phyloP scores from a whole-genome alignment of 2,329 filamentous ascomycete species.

The Didymella pomorum region DNA sequence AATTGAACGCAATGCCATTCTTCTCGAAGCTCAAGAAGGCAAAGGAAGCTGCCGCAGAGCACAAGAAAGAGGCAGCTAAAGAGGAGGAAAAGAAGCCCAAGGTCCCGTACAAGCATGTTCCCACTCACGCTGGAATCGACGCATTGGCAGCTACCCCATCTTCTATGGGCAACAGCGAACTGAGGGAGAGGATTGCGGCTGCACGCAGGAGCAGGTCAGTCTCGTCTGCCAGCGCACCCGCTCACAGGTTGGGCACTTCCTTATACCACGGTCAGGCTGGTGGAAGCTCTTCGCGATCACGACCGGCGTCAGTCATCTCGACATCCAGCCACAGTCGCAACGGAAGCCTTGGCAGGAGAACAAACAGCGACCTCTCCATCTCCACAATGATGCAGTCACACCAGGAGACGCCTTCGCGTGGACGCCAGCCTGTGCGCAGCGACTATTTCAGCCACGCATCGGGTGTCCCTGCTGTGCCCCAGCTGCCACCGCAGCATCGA shows the following conservation, averaged over 20 bases:
- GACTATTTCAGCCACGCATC: slow-evolving; percentile 11
- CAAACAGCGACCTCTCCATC: slow-evolving; percentile 32
- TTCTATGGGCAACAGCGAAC: slow-evolving; percentile 26
- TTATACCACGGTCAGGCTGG: slow-evolving; percentile 10
- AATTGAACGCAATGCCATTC: slow-evolving; percentile 38
- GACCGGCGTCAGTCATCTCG: slow-evolving; percentile 20
- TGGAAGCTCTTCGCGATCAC: slow-evolving; percentile 12
- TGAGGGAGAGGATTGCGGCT: slow-evolving; percentile 28
- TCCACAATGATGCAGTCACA: slow-evolving; percentile 37
- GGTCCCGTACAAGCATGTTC: slow-evolving; percentile 37
- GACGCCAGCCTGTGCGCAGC: slow-evolving; percentile 18
- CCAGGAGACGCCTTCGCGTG: slow-evolving; percentile 16
- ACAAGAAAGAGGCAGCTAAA: slow-evolving; percentile 29
- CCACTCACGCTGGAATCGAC: slow-evolving; percentile 40
- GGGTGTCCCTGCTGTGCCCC: slow-evolving; percentile 12
- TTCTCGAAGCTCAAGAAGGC: slow-evolving; percentile 44
- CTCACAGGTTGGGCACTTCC: neutral
- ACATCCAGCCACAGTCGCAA: slow-evolving; percentile 18
- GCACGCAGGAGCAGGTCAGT: slow-evolving; percentile 25
- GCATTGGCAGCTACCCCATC: slow-evolving; percentile 29
- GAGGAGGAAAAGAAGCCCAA: slow-evolving; percentile 29
- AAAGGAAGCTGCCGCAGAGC: slow-evolving; percentile 40
- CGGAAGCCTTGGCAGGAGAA: slow-evolving; percentile 15
- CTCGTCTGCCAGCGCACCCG: slow-evolving; percentile 9
- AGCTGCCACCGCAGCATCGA: slow-evolving; percentile 17